Base-by-base conservation (phyloP, 2,329 filamentous ascomycete genomes). In the Achaetomium macrosporum region DNA sequence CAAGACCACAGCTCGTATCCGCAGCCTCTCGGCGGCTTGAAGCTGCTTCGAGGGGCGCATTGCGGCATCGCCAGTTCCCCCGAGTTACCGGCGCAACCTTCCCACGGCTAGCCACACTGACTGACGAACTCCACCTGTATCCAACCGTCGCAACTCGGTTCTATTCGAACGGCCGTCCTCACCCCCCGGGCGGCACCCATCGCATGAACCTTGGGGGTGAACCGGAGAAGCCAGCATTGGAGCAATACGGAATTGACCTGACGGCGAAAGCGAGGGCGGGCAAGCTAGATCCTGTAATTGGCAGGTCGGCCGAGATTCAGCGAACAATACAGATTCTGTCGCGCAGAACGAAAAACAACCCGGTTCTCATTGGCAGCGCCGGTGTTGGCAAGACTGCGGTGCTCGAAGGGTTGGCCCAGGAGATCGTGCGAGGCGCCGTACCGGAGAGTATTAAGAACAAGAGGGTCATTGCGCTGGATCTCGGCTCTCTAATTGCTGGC, bases 391-490 rank as follows among this genome's bases (percentile, higher is more conserved):
- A 97, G 73, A 97, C 92, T 6, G 91, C 92, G 1, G 88, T 96
- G 47, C 73, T 96, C 3, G 92, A 97, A 71, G 92, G 92, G 1
- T 75, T 97, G 37, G 91, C 92, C 10, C 82, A 93, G 65, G 80
- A 93, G 37, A 97, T 99, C 59, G 87, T 96, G 1, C 81, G 85
- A 59, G 92, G 92, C 2, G 92, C 96, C 70, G 91, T 97, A 0
- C 92, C 93, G 0, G 93, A 97, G 70, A 95, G 89, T 61, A 87
- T 99, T 68, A 96, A 96, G 71, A 86, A 96, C 63, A 97, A 97
- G 70, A 79, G 85, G 49, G 92, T 99, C 20, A 82, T 97, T 51
- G 82, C 86, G 7, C 71, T 97, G 36, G 93, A 99, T 63, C 77
- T 99, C 5, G 93, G 93, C 2, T 90, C 89, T 35, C 79, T 99